Evolutionary conservation across 192 early-diverging fungal species (phyloP).

Genomic region (Phycomyces blakesleeanus): DNA sequence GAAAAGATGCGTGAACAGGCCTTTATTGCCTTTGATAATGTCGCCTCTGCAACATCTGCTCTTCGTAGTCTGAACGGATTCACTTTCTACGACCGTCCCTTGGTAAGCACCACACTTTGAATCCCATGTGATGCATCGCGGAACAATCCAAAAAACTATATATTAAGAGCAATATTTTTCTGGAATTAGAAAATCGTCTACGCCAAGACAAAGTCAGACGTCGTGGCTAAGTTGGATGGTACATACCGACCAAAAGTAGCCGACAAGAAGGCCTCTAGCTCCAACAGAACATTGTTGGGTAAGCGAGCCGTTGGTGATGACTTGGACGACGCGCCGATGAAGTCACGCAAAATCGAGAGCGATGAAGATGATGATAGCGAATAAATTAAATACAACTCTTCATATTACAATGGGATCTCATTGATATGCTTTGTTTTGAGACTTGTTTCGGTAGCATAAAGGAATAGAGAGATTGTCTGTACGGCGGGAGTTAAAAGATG

Average conservation of each 20-base stretch:
- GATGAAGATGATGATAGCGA: constrained; percentile 26
- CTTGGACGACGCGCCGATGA: constrained; percentile 9
- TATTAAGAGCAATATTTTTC: background rate
- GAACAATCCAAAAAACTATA: background rate
- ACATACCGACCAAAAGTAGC: constrained; percentile 30
- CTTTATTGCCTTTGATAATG: constrained; percentile 83
- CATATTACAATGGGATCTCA: too few species aligned
- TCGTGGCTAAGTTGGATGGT: constrained; percentile 67
- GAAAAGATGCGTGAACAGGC: constrained; percentile 90
- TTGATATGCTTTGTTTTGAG: too few species aligned
- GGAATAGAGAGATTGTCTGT: background rate
- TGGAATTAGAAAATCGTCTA: constrained; percentile 63
- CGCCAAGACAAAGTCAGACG: constrained; percentile 73
- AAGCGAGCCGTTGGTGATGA: constrained; percentile 21
- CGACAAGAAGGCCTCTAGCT: constrained; percentile 12
- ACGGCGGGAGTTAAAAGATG: too few species aligned
- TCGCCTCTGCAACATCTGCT: constrained; percentile 82
- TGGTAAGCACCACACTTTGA: constrained; percentile 58
- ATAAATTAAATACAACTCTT: background rate
- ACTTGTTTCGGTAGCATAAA: too few species aligned
- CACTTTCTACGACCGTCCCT: constrained; percentile 72
- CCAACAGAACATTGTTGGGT: constrained; percentile 6
- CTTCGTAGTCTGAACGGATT: constrained; percentile 86
- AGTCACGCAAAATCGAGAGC: constrained; percentile 14
- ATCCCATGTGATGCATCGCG: too few species aligned